Base-by-base conservation (phyloP, 1,284 basidiomycete species). In the Ustilago xerochloae region DNA sequence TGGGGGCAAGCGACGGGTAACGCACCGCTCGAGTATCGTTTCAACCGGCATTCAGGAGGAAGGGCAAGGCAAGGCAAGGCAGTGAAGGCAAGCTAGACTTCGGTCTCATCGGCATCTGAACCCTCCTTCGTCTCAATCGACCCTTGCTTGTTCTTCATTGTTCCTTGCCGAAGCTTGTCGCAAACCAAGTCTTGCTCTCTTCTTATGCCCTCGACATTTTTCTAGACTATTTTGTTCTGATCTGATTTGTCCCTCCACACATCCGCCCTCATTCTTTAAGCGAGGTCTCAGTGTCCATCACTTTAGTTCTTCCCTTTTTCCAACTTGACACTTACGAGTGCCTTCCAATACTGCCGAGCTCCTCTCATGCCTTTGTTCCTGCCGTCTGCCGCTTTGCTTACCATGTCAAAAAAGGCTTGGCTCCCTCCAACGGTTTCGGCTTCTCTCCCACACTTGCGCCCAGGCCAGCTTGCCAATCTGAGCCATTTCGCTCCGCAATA, bases 201-300 rank as follows among this genome's bases (percentile, higher is more conserved):
- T 43, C 41, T 6, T 12, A 12, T 54, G 52, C 39, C 30, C n/a
- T n/a, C n/a, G n/a, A n/a, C n/a, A n/a, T n/a, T n/a, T n/a, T n/a
- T n/a, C n/a, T n/a, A n/a, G n/a, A n/a, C n/a, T n/a, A n/a, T n/a
- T n/a, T n/a, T n/a, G n/a, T n/a, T n/a, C n/a, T n/a, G n/a, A n/a
- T n/a, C n/a, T n/a, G n/a, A n/a, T n/a, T 30, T 20, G 13, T 35
- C 36, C n/a, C 48, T 49, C 29, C 28, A 26, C 24, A 32, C 47
- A 33, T 20, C 36, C 20, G 4, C 32, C 38, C 49, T 36, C 20
- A 5, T 20, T 18, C 13, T 26, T 38, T 55, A 55, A 35, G 52
- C 52, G 52, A 55, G 52, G 52, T 55, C 52, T 55, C 41, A 55
- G 52, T n/a, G n/a, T 15, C 52, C 28, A 53, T 20, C 39, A 15